Conservation (phyloP, 805 yeast species). For the Saccharomycopsis synnaedendra region DNA sequence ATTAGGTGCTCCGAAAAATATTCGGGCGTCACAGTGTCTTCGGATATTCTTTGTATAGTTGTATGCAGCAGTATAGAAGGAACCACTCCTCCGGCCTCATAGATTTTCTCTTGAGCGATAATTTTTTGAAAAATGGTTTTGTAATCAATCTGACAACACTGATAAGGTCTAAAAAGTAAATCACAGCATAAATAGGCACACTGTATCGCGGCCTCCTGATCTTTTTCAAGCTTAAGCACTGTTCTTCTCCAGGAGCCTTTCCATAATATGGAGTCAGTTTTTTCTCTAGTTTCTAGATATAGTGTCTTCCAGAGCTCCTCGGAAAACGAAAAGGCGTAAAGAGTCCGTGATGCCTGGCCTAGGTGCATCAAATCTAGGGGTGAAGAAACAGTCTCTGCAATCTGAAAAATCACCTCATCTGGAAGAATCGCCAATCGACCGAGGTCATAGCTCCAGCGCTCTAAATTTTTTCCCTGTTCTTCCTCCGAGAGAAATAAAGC, state of each 20-base stretch:
- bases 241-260: slow-evolving; percentile 74
- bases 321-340: slow-evolving; percentile 62
- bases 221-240: slow-evolving; percentile 26
- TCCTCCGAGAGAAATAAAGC: slow-evolving; percentile 23
- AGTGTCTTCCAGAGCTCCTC: slow-evolving; percentile 76
- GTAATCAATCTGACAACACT: slow-evolving; percentile 65
- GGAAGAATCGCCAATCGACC: slow-evolving; percentile 43
- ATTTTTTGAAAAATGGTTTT: slow-evolving; percentile 33
- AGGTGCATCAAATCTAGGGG: slow-evolving; percentile 38
- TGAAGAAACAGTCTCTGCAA: slow-evolving; percentile 38
- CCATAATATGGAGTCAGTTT: slow-evolving; percentile 28
- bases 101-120: slow-evolving; percentile 33
- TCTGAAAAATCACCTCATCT: slow-evolving; percentile 52
- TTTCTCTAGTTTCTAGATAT: slow-evolving; percentile 23
- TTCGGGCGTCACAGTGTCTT: slow-evolving; percentile 29
- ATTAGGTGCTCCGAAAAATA: slow-evolving; percentile 36
- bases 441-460: slow-evolving; percentile 26
- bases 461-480: slow-evolving; percentile 8
- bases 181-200: slow-evolving; percentile 58
- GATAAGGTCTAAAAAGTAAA: slow-evolving; percentile 70
- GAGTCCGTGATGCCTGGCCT: slow-evolving; percentile 48
- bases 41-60: slow-evolving; percentile 31
- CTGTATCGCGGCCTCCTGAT: slow-evolving; percentile 33
- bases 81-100: slow-evolving; percentile 2
- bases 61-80: slow-evolving; percentile 15